Evolutionary conservation across 2,329 filamentous ascomycete species (phyloP).

Genomic region (Cladosporium halotolerans): DNA sequence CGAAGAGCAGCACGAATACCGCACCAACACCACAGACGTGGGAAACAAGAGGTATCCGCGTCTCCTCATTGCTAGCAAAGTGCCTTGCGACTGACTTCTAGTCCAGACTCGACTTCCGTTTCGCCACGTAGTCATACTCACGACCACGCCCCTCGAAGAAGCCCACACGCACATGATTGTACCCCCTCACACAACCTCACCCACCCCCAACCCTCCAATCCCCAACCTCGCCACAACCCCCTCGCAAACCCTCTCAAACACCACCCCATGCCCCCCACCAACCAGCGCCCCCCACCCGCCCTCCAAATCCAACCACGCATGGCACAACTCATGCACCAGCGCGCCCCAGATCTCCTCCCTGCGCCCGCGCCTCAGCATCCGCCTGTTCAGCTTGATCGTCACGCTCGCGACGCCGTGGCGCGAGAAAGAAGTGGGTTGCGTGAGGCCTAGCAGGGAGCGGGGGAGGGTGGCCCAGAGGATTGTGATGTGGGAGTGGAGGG

Average conservation of each 20-base stretch:
- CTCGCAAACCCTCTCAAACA: background rate
- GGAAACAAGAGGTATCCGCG: background rate
- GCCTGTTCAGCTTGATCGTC: background rate
- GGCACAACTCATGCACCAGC: constrained; percentile 19
- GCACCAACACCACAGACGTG: background rate
- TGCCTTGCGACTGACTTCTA: background rate
- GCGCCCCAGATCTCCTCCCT: constrained; percentile 7
- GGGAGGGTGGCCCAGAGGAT: background rate
- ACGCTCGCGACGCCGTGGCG: background rate
- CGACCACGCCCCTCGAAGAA: too few species aligned
- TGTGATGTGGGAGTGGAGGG: background rate
- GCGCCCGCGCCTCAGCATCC: background rate
- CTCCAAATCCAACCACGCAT: constrained; percentile 15
- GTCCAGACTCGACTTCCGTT: background rate
- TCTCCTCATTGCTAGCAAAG: background rate
- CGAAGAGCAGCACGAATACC: background rate
- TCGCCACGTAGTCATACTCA: background rate
- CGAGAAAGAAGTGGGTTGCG: background rate
- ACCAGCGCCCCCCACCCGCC: background rate
- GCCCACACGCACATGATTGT: too few species aligned
- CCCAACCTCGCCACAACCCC: background rate
- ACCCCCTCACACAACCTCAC: background rate
- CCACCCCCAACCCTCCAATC: background rate
- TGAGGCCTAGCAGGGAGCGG: background rate
- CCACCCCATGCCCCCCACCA: background rate